Base-by-base conservation (phyloP, 495 filamentous ascomycete genomes). In the Staphylotrichum tortipilum region DNA sequence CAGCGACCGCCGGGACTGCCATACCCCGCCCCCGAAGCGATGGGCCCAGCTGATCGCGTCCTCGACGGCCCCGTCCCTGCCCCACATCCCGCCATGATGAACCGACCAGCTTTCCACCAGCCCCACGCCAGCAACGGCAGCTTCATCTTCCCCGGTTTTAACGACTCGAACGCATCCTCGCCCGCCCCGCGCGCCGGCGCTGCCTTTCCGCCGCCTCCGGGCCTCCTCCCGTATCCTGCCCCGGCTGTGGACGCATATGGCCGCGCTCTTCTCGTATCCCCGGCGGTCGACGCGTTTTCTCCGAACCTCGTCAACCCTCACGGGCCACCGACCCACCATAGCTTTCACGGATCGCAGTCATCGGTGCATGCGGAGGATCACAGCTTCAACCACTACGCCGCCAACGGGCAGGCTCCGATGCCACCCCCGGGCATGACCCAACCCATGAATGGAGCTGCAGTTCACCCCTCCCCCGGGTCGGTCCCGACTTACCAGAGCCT, bases 271-370 rank as follows among this genome's bases (percentile, higher is more conserved):
- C 55, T 65, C 39, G 54, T 56, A 17, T 55, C 61, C 2, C 65
- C 66, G 49, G 59, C 60, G 19, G 50, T 63, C 12, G 72, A 75
- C 22, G 61, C 61, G 15, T 71, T 64, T 24, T 64, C 64, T 3
- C 63, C 70, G 28, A 44, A 54, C 35, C 51, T 56, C 26, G 47
- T 64, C 50, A 63, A 57, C 52, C 72, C 63, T 47, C 71, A 70
- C 44, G 69, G 68, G 0, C 69, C 74, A 6, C 68, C 71, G 6
- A 78, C 75, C 7, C 74, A 75, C 4, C 75, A 73, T 31, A 78
- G 75, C 50, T 74, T 76, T 34, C 75, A 77, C 15, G 76, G 70
- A 15, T 79, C 76, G 3, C 75, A 77, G 43, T 66, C 70, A 18
- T 78, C 75, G 1, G 59, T 55, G 4, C 65, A 64, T 21, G 52